Conservation (phyloP, 345 rosid species). For the Camelina neglecta region DNA sequence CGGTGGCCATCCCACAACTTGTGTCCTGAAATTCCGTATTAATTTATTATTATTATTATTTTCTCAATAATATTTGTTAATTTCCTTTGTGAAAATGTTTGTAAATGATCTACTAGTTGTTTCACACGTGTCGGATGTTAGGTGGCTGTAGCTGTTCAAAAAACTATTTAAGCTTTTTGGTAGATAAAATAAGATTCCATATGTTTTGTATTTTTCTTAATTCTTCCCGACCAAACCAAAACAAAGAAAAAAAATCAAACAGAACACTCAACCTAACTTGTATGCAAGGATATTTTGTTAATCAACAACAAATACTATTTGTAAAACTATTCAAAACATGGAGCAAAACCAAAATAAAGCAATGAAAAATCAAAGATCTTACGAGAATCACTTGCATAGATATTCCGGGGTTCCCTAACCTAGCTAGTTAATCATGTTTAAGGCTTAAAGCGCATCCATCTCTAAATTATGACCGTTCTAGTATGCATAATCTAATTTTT, state of each 20-base stretch:
- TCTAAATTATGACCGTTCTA: slow-evolving; percentile 4
- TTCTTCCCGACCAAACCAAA: slow-evolving; percentile 55
- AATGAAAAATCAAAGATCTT: slow-evolving; percentile 16
- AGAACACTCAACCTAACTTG: slow-evolving; percentile 7
- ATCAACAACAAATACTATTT: neutral
- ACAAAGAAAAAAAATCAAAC: slow-evolving; percentile 1
- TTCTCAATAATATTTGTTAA: neutral
- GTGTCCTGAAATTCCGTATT: slow-evolving; percentile 56
- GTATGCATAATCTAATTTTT: neutral
- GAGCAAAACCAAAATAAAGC: neutral
- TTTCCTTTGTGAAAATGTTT: neutral
- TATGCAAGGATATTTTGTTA: neutral
- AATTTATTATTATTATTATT: neutral
- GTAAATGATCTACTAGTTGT: slow-evolving; percentile 14
- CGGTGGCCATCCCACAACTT: slow-evolving; percentile 94
- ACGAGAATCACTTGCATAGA: neutral
- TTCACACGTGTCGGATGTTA: slow-evolving; percentile 39
- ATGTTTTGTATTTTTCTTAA: slow-evolving; percentile 68
- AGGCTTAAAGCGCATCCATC: neutral
- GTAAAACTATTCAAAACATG: slow-evolving; percentile 19
- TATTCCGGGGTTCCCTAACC: neutral
- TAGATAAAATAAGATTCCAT: slow-evolving; percentile 62
- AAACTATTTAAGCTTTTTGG: slow-evolving; percentile 1
- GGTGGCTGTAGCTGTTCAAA: slow-evolving; percentile 38
- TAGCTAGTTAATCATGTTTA: neutral